Base-by-base conservation (phyloP, 208 protist species). In the Trypanosoma brucei region DNA sequence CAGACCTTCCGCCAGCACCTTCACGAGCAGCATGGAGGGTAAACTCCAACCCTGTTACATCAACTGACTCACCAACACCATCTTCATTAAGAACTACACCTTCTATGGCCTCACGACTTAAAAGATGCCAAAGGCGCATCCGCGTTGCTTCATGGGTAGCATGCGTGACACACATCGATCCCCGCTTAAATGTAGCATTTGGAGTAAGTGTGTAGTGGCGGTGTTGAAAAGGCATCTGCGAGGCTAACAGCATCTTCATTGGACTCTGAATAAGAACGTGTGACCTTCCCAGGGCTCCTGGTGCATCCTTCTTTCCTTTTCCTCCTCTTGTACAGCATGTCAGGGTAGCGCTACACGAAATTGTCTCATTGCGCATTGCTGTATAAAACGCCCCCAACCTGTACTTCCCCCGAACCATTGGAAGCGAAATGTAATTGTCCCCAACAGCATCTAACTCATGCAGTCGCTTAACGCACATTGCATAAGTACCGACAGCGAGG, bases 201-300 rank as follows among this genome's bases (percentile, higher is more conserved):
- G 88, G 88, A 2, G 81, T 91, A 33, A 94, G 80, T 2, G 84
- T 86, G 68, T 83, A 92, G 50, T 72, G 76, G 13, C 60, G 52
- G 55, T 85, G 79, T 68, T 90, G 84, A 46, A 86, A 59, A 14
- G 88, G 88, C 75, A 94, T 81, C 73, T 91, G 84, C 38, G 84
- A 69, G 0, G 81, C 83, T 38, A 94, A 60, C 2, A 91, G 68
- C 58, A 87, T 65, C 13, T 78, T 79, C 37, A 91, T 40, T 9
- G 78, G 69, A 5, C 64, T 5, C 30, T 7, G 30, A 44, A 65
- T 38, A 36, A 53, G 40, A n/a, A 74, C 22, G 22, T 7, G 35
- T 3, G 58, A 48, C 11, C 42, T 46, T 11, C 42, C 42, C 6
- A 14, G 42, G 8, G 6, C 11, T 11, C 42, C 42, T 14, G 42